Percentiles rank a stretch among this genome's conserved stretches.
Conservation (phyloP, 2,329 filamentous ascomycete genomes). For the Aspergillus fructus region DNA sequence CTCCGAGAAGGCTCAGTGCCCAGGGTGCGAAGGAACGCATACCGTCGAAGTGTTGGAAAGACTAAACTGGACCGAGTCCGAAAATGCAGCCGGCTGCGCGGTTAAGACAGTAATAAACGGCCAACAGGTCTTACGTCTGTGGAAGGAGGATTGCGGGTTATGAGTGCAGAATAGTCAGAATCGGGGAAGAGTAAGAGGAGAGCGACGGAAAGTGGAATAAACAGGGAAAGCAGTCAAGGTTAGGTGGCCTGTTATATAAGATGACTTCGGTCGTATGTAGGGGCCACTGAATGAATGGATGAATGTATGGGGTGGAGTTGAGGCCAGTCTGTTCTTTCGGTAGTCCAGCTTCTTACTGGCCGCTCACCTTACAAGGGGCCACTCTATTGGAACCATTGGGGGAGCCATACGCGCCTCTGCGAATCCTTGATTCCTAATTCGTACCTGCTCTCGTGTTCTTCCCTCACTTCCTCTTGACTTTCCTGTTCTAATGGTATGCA, state of each 20-base stretch:
- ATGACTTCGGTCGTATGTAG: background rate
- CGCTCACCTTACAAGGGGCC: conserved; percentile 24
- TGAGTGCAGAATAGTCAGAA: background rate
- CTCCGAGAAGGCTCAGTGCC: conserved; percentile 40
- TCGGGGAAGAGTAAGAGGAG: conserved; percentile 1
- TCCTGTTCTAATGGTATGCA: no score
- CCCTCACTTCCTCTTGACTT: background rate
- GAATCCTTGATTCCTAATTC: background rate
- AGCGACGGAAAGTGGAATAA: background rate
- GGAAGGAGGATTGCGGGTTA: background rate
- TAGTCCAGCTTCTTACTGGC: conserved; percentile 27
- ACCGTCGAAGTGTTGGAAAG: conserved; percentile 8
- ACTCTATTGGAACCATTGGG: conserved; percentile 6
- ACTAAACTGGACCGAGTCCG: background rate
- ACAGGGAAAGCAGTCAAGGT: conserved; percentile 5
- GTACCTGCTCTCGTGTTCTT: background rate
- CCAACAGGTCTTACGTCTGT: background rate
- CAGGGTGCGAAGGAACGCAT: conserved; percentile 44
- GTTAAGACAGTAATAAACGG: background rate
- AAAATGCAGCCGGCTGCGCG: background rate
- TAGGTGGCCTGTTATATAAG: conserved; percentile 16
- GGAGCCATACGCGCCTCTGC: background rate
- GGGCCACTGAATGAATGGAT: conserved; percentile 11
- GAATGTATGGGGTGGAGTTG: conserved; percentile 22
- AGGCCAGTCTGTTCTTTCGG: conserved; percentile 47